phyloP scores from a whole-genome alignment of 805 yeast genomes.

The Diddensiella santjacobensis region DNA sequence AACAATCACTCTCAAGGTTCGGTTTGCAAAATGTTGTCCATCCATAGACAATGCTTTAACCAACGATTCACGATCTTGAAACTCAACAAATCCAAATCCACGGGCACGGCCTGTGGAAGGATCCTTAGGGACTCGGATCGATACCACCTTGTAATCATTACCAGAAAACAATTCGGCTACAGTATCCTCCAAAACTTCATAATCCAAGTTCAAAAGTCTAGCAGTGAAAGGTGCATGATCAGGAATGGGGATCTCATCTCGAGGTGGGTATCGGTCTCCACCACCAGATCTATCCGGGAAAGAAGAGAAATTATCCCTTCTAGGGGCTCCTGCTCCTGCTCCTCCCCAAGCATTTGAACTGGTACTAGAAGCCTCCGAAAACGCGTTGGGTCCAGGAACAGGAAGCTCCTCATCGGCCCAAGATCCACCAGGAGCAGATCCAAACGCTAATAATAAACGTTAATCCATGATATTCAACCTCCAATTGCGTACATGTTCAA shows the following conservation, averaged over 20 bases:
- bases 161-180: constrained; percentile 32
- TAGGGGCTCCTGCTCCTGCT: not conserved
- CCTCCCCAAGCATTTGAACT: constrained; percentile 1
- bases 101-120: constrained; percentile 62
- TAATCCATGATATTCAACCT: not conserved
- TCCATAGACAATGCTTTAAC: constrained; percentile 68
- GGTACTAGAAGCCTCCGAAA: not conserved
- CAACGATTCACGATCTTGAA: constrained; percentile 73
- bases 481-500: not conserved
- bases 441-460: constrained; percentile 7
- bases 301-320: constrained; percentile 26
- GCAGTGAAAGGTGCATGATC: constrained; percentile 90
- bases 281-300: constrained; percentile 2
- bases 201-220: constrained; percentile 80
- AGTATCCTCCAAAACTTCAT: constrained; percentile 67
- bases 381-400: not conserved
- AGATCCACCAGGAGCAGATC: constrained; percentile 38
- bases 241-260: constrained; percentile 80
- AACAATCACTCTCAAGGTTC: constrained; percentile 66
- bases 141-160: constrained; percentile 51
- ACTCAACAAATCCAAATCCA: constrained; percentile 89
- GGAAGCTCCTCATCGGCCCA: constrained; percentile 75
- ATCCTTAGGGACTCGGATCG: constrained; percentile 73
- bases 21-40: constrained; percentile 69
- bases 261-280: constrained; percentile 19